These are phyloP conservation scores for Hypsizygus marmoreus DNA, from an alignment of 768 basidiomycete genomes.

Conservation along the genomic window DNA sequence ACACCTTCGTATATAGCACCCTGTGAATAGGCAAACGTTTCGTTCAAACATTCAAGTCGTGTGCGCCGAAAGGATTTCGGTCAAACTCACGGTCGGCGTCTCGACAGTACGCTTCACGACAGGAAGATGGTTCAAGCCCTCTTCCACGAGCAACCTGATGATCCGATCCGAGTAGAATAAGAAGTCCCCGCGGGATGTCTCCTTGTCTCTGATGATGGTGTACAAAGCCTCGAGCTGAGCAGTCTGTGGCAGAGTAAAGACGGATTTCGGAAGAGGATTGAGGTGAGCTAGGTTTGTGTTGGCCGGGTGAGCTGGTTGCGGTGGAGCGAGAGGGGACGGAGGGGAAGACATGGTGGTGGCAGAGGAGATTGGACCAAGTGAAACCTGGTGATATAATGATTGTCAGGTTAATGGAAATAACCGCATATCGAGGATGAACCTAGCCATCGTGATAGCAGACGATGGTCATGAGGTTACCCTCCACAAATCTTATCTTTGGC, in stretches of 20 bases:
- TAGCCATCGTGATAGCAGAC: too few relatives aligned
- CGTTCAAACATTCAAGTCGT: not conserved
- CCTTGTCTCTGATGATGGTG: slow-evolving; percentile 90
- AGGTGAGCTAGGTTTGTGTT: slow-evolving; percentile 40
- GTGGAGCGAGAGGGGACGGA: slow-evolving; percentile 29
- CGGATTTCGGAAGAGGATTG: slow-evolving; percentile 68
- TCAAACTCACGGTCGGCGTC: slow-evolving; percentile 73
- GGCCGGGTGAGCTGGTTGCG: slow-evolving; percentile 32
- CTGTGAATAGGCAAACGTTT: too few relatives aligned
- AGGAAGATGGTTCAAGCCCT: slow-evolving; percentile 87
- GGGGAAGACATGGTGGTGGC: slow-evolving; percentile 16
- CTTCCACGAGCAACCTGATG: slow-evolving; percentile 79
- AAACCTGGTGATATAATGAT: not conserved
- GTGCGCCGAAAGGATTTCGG: slow-evolving; percentile 3
- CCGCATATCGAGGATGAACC: too few relatives aligned
- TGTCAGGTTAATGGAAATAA: too few relatives aligned
- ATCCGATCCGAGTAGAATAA: slow-evolving; percentile 95
- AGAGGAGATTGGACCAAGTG: not conserved
- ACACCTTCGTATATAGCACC: slow-evolving; percentile 88
- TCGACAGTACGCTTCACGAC: slow-evolving; percentile 71
- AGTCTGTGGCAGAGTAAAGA: slow-evolving; percentile 88
- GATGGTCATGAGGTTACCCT: too few relatives aligned
- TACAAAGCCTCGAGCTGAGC: slow-evolving; percentile 94
- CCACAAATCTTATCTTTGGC: too few relatives aligned
- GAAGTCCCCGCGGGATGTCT: slow-evolving; percentile 90